Base-by-base conservation (phyloP, 495 filamentous ascomycete species). In the Xylaria telfairii region DNA sequence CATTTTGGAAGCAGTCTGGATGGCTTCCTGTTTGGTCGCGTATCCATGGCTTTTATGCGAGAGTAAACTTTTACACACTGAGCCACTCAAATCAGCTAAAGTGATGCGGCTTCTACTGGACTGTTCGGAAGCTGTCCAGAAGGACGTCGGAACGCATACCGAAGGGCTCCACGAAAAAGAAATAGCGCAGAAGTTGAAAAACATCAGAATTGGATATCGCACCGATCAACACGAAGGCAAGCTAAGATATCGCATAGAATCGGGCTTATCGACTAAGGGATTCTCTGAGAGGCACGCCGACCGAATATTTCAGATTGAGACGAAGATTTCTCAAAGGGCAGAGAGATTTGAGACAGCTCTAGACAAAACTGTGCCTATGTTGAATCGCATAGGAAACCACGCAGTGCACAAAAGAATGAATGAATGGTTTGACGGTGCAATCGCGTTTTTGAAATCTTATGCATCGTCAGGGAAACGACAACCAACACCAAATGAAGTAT, bases 1-100 rank as follows among this genome's bases (percentile, higher is more conserved):
- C 19, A 46, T 69, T 19, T 17, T 69, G 12, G 67, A 69, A 62
- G 67, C 67, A 10, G 56, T 62, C n/a, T 62, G 56, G 67, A 69
- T 69, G 54, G 56, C 28, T 6, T 69, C 54, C 57, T 69, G 67
- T 49, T 62, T 62, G 4, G 24, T 69, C 32, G 46, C 47, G 7
- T 69, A 69, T 44, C 54, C 49, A 49, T 28, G 54, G 28, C 67
- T 69, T 12, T 62, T 49, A 47, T 19, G 26, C 17, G 34, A 42
- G 46, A 62, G 67, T 19, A 61, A 62, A 17, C 39, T 69, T 26
- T 44, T 32, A 10, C 54, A 60, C 10, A 37, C 37, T 32, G 62
- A 71, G n/a, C 47, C 61, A 24, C 28, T 66, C 4, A 53, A 65
- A 5, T 60, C 49, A 39, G 69, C 69, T 26, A 39, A 47, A 21